phyloP scores from a whole-genome alignment of 345 rosid species.

The Draba incana region DNA sequence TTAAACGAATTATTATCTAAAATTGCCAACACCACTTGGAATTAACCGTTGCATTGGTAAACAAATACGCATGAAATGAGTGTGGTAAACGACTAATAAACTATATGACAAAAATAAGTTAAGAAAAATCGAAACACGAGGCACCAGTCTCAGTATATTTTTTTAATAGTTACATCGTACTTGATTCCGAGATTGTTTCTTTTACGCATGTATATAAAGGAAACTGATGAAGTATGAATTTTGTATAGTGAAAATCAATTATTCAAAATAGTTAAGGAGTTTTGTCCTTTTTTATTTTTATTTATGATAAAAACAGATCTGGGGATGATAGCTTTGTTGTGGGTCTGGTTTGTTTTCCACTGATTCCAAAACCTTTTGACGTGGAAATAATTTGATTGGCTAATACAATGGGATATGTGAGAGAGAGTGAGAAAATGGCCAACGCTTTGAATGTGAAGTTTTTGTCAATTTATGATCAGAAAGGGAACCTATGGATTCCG shows the following conservation, averaged over 20 bases:
- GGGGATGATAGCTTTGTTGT: conserved; percentile 35
- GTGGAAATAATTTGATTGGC: conserved; percentile 33
- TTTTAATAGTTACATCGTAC: conserved; percentile 30
- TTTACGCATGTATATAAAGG: conserved; percentile 30
- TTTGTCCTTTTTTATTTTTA: conserved; percentile 18
- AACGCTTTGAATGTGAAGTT: conserved; percentile 39
- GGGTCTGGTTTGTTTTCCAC: conserved; percentile 40
- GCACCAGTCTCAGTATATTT: conserved; percentile 2
- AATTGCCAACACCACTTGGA: background rate
- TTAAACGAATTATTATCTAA: background rate
- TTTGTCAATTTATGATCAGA: conserved; percentile 38
- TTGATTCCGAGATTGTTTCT: conserved; percentile 30
- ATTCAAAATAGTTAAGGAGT: conserved; percentile 24
- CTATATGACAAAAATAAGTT: background rate
- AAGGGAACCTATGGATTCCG: conserved; percentile 29
- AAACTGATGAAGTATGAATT: conserved; percentile 20
- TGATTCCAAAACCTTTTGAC: conserved; percentile 37
- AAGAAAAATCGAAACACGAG: background rate
- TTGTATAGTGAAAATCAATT: conserved; percentile 27
- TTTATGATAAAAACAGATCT: conserved; percentile 35
- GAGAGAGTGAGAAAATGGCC: conserved; percentile 35
- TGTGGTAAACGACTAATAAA: background rate
- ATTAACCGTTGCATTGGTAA: background rate
- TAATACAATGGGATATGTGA: conserved; percentile 16
- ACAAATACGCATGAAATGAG: background rate